Percentiles rank a stretch among this genome's conserved stretches.
phyloP scores from a whole-genome alignment of 2,329 filamentous ascomycete species.

The Talaromyces atroroseus region DNA sequence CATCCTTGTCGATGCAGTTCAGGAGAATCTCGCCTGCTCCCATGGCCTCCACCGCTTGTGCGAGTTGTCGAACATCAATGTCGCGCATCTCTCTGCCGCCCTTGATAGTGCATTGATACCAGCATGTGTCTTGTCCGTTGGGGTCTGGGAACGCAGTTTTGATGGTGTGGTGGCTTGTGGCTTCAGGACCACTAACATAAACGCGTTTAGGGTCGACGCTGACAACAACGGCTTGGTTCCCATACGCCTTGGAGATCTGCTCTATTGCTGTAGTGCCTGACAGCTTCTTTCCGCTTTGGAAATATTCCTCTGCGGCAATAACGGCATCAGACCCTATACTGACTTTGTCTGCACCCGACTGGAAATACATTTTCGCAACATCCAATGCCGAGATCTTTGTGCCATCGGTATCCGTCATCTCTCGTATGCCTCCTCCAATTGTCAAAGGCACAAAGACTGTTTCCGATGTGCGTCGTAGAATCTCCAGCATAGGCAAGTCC shows the following conservation, averaged over 20 bases:
- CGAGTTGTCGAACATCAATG: constrained; percentile 83
- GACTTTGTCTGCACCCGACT: constrained; percentile 94
- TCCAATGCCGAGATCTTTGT: constrained; percentile 82
- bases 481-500: constrained; percentile 93
- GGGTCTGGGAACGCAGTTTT: constrained; percentile 65
- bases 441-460: constrained; percentile 95
- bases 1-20: constrained; percentile 97
- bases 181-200: constrained; percentile 65
- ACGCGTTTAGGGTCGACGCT: constrained; percentile 90
- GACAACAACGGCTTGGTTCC: constrained; percentile 93
- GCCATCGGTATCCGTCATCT: constrained; percentile 84
- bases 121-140: constrained; percentile 74
- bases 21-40: constrained; percentile 89
- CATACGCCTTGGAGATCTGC: constrained; percentile 88
- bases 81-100: constrained; percentile 92
- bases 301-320: constrained; percentile 85
- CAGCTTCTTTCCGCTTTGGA: constrained; percentile 61
- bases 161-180: constrained; percentile 71
- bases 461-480: constrained; percentile 76
- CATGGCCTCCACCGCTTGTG: constrained; percentile 89
- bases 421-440: constrained; percentile 89
- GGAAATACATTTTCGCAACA: constrained; percentile 95
- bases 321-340: constrained; percentile 96
- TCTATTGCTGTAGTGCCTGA: constrained; percentile 87
- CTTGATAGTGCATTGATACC: constrained; percentile 97